phyloP scores from a whole-genome alignment of 441 rosid species.

The Populus hybrid region DNA sequence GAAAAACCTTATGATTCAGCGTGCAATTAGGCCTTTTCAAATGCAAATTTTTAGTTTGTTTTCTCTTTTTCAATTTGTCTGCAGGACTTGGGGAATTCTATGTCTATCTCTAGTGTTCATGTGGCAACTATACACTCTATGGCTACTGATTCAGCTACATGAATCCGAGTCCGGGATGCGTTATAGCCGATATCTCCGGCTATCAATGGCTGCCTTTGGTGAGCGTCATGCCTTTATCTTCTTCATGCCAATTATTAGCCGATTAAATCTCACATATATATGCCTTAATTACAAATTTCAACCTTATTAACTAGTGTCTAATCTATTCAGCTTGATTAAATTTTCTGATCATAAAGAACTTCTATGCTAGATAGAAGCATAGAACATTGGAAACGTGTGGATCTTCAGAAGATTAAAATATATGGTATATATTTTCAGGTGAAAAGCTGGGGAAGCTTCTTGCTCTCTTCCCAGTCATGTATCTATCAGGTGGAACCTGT shows the following conservation, averaged over 20 bases:
- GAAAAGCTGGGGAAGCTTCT: constrained; percentile 51
- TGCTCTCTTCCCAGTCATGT: constrained; percentile 55
- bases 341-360: neutral
- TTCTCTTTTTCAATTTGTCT: neutral
- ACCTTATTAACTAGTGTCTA: neutral
- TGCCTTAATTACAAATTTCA: neutral
- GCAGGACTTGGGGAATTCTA: constrained; percentile 57
- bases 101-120: constrained; percentile 37
- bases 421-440: constrained; percentile 26
- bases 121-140: constrained; percentile 60
- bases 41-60: neutral
- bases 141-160: constrained; percentile 55
- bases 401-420: neutral
- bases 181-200: constrained; percentile 54
- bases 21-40: neutral
- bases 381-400: neutral
- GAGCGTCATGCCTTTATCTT: constrained; percentile 4
- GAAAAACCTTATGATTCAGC: neutral
- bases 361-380: neutral
- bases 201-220: constrained; percentile 58
- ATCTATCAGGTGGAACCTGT: constrained; percentile 59
- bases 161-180: constrained; percentile 50
- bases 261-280: neutral
- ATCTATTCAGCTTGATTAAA: neutral
- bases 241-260: neutral